A percentile compares a stretch with the other conserved stretches of the same genome.
Conservation (phyloP, 2,329 filamentous ascomycete species). For the Sarocladiaceae sp. region DNA sequence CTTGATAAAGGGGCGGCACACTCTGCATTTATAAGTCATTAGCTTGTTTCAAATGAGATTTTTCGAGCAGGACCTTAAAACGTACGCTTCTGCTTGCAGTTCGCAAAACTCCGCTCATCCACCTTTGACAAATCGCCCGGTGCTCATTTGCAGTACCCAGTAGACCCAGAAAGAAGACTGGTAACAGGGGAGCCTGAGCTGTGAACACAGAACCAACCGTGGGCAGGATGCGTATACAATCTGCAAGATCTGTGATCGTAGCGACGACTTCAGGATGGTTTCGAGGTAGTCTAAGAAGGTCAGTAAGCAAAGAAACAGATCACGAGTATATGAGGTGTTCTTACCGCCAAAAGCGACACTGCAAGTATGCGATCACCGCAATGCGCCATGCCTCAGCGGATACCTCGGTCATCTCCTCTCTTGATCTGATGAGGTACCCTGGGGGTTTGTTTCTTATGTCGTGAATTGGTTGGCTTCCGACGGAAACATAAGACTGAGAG, state of each 20-base stretch:
- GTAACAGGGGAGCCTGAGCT: constrained; percentile 36
- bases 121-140: constrained; percentile 22
- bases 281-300: constrained; percentile 27
- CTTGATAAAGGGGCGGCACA: constrained; percentile 32
- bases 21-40: constrained; percentile 27
- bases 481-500: constrained; percentile 10
- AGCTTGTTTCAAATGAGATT: constrained; percentile 15
- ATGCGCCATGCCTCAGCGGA: constrained; percentile 38
- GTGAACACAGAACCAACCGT: constrained; percentile 36
- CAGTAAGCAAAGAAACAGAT: constrained; percentile 3
- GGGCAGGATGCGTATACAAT: constrained; percentile 35
- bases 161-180: constrained; percentile 36
- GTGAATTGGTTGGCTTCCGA: constrained; percentile 17
- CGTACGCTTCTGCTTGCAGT: constrained; percentile 36
- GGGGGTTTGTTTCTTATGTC: constrained; percentile 24
- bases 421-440: constrained; percentile 20
- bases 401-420: constrained; percentile 33
- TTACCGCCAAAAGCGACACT: constrained; percentile 34
- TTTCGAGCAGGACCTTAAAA: no score
- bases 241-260: constrained; percentile 28
- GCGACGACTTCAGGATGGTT: constrained; percentile 29
- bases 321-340: background rate
- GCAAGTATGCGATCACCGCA: constrained; percentile 32
- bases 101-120: constrained; percentile 32
- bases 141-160: constrained; percentile 26